Base-by-base conservation (phyloP, 352 stramenopile genomes). In the Phytophthora meadii region DNA sequence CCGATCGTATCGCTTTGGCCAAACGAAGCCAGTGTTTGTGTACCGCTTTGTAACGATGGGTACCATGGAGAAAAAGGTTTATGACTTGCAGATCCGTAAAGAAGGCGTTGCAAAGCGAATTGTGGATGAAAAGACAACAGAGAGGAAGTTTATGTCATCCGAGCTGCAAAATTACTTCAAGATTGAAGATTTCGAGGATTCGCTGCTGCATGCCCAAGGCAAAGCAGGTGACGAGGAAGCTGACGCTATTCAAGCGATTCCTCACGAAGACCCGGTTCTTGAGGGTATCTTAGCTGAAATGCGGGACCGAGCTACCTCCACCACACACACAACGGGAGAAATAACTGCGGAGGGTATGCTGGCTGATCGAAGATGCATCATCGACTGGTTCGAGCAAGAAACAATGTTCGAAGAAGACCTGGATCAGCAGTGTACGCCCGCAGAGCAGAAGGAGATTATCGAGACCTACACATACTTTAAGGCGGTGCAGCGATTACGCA, bases 51-150 rank as follows among this genome's bases (percentile, higher is more conserved):
- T 98, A 45, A 87, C 90, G 12, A 89, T 83, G 27, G 91, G 89
- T 1, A 98, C 94, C 7, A 97, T 98, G 77, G 94, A 98, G 72
- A 96, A 98, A 61, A 97, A 97, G 50, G 90, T 97, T 15, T 97
- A 96, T 54, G 87, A 96, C 61, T 68, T 95, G 25, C 91, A 97
- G 60, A 95, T 95, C 57, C 84, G 83, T 27, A 97, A 97, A 68
- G 88, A 96, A 60, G 89, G 84, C 14, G 86, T 97, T 2, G 85
- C 88, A 1, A 96, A 95, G 67, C 84, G 89, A 19, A 93, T 97
- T 19, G 89, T 96, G 2, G 90, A 97, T 49, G 87, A 96, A 44
- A 93, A 90, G 28, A 89, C 88, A 5, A 83, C 89, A 2, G 87
- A 94, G 36, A 79, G 88, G 27, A 92, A 89, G 73, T 96, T 94